These are phyloP conservation scores for Auriscalpium microsporum DNA, from an alignment of 768 basidiomycete species.

Conservation along the genomic window DNA sequence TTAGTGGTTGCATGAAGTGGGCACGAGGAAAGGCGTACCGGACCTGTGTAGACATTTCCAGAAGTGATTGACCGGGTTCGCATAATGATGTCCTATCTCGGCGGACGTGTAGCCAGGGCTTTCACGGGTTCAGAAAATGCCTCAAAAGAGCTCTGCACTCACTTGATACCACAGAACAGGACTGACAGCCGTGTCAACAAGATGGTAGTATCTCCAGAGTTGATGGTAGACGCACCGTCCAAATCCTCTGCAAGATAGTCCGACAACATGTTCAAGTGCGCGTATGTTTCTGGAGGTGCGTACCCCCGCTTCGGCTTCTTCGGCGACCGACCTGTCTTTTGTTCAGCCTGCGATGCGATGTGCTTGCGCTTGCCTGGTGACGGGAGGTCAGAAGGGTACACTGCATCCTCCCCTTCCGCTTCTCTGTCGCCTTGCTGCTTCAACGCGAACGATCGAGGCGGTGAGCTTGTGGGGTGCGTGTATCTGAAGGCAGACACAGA, in stretches of 20 bases:
- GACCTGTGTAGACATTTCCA: conserved; percentile 66
- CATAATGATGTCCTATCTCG: conserved; percentile 68
- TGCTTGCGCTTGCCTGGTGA: no score
- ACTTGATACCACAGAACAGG: conserved; percentile 85
- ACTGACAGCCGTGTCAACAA: conserved; percentile 32
- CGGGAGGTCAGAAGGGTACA: no score
- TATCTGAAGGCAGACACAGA: no score
- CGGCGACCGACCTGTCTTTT: not conserved
- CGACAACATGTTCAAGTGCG: conserved; percentile 40
- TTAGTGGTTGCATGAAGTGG: not conserved
- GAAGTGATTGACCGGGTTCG: conserved; percentile 75
- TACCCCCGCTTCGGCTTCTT: conserved; percentile 28
- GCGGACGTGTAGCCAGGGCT: conserved; percentile 68
- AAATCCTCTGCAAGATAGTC: conserved; percentile 47
- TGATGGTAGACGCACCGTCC: conserved; percentile 40
- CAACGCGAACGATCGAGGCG: no score
- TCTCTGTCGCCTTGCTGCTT: no score
- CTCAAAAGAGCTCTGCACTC: conserved; percentile 11
- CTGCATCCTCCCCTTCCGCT: no score
- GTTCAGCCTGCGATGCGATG: no score
- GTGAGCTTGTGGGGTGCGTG: no score
- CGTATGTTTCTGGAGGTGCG: conserved; percentile 43
- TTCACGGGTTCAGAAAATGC: not conserved
- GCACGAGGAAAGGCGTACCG: conserved; percentile 29
- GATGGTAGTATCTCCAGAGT: not conserved